Conservation (phyloP, 495 filamentous ascomycete genomes). For the Trichocladium antarcticum region DNA sequence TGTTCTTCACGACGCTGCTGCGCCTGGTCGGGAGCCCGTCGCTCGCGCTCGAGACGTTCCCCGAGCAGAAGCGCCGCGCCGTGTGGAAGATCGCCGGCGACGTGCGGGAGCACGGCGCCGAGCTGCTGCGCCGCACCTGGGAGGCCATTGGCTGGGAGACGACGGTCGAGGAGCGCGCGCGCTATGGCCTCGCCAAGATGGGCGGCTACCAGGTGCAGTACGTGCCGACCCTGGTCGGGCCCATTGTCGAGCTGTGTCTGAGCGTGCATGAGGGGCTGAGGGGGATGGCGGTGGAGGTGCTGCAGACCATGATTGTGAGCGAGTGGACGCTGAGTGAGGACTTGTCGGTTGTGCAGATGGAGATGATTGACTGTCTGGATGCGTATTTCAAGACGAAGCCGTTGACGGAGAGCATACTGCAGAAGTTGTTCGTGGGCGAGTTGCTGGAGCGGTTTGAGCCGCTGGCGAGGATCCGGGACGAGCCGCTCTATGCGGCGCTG, state of each 20-base stretch:
- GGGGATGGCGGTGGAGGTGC: slow-evolving; percentile 78
- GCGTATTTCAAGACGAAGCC: slow-evolving; percentile 80
- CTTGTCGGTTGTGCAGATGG: slow-evolving; percentile 81
- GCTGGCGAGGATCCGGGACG: slow-evolving; percentile 52
- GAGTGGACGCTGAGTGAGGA: slow-evolving; percentile 97
- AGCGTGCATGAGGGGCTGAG: slow-evolving; percentile 90
- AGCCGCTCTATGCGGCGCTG: slow-evolving; percentile 65
- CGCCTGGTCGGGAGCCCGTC: slow-evolving; percentile 80
- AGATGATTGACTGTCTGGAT: slow-evolving; percentile 93
- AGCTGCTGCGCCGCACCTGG: slow-evolving; percentile 75
- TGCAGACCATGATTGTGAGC: slow-evolving; percentile 96
- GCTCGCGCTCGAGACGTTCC: slow-evolving; percentile 88
- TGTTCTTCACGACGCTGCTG: slow-evolving; percentile 81
- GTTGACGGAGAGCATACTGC: slow-evolving; percentile 75
- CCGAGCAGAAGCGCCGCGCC: slow-evolving; percentile 88
- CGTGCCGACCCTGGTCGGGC: slow-evolving; percentile 78
- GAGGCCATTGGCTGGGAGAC: slow-evolving; percentile 97
- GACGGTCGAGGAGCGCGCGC: slow-evolving; percentile 54
- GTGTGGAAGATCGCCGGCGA: slow-evolving; percentile 99
- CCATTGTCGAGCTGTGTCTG: slow-evolving; percentile 86
- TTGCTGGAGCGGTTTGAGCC: slow-evolving; percentile 70
- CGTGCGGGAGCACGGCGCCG: slow-evolving; percentile 82
- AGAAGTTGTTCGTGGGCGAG: slow-evolving; percentile 87
- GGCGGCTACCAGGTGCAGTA: slow-evolving; percentile 98
- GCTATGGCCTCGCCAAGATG: slow-evolving; percentile 71